Conservation (phyloP, 2,329 filamentous ascomycete genomes). For the Cladosporium velox region DNA sequence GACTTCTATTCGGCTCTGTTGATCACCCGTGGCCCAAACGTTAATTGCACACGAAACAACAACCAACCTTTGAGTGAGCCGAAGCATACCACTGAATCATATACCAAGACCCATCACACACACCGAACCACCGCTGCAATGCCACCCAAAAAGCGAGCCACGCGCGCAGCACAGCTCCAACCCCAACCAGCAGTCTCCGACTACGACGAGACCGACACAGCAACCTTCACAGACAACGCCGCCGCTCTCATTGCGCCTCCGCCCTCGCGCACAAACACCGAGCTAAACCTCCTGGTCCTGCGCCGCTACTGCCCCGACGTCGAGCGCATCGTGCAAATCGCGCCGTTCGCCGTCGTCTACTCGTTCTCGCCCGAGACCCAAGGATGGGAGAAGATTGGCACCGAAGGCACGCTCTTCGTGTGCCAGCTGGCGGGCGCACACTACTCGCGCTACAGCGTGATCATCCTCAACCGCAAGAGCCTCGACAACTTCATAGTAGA, state of each 20-base stretch:
- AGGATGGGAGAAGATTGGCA: slow-evolving; percentile 80
- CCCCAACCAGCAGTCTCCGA: slow-evolving; percentile 42
- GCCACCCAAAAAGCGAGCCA: slow-evolving; percentile 17
- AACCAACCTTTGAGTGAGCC: not conserved
- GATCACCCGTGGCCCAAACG: slow-evolving; percentile 8
- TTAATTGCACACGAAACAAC: slow-evolving; percentile 1
- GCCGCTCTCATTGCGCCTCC: slow-evolving; percentile 40
- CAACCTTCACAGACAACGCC: slow-evolving; percentile 30
- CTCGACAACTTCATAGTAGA: slow-evolving; percentile 51
- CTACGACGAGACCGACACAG: slow-evolving; percentile 52
- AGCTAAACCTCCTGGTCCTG: slow-evolving; percentile 84
- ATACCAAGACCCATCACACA: not conserved
- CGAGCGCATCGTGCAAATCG: slow-evolving; percentile 72
- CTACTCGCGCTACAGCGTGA: slow-evolving; percentile 45
- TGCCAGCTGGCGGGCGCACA: slow-evolving; percentile 58
- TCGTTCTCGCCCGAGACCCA: slow-evolving; percentile 66
- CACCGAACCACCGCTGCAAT: not conserved
- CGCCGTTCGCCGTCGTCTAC: slow-evolving; percentile 85
- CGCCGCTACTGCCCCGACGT: slow-evolving; percentile 78
- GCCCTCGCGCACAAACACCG: slow-evolving; percentile 69
- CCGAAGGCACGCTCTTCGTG: slow-evolving; percentile 88
- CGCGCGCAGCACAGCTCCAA: slow-evolving; percentile 21
- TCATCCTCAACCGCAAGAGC: slow-evolving; percentile 52
- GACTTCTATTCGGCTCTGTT: not conserved
- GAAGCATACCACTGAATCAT: not conserved